Evolutionary conservation across 257 asterid species (phyloP), one percentile per base, ranked within the genome.

Genomic region (Ocimum tenuiflorum): DNA sequence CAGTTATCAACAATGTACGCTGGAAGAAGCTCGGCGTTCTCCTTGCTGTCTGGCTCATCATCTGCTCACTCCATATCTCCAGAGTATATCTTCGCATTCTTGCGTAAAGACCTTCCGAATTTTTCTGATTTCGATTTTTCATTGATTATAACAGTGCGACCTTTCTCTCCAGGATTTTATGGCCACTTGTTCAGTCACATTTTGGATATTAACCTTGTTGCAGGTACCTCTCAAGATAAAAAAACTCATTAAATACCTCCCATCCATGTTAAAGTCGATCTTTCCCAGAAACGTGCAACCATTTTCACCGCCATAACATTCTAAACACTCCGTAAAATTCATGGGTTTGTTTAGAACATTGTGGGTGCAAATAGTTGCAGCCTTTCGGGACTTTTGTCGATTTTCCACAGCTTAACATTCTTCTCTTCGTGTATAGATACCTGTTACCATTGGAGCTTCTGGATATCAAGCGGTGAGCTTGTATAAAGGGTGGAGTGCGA

Each of bases 361-460:
- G 33, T 14, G 2, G 33, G 22, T 54, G 62, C 43, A 55, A 14
- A 33, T 55, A 14, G 62, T 55, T 7, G 22, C 42, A 31, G 24
- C 22, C 43, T 27, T 13, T 46, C 7, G 51, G 51, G 0, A 10
- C 13, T 46, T 55, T 56, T 10, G n/a, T 18, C 0, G 14, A 18
- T 29, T 19, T 55, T 35, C 60, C 23, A 22, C 20, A 41, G 43
- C 53, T 58, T 43, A 36, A 13, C 13, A 39, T 69, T 24, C 57
- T 19, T 65, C 1, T 63, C 60, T 17, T 59, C 48, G 8, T 63
- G 69, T 18, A 52, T 67, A 84, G 91, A 68, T 84, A 66, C 91
- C 91, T 0, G 85, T 84, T 35, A 69, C 88, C 9, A 17, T 82
- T 49, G 88, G 84, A 54, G 83, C 77, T 31, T 82, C 87, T 3